These are phyloP conservation scores for Epichloe amarillans DNA, from an alignment of 2,329 filamentous ascomycete species.

Conservation along the genomic window DNA sequence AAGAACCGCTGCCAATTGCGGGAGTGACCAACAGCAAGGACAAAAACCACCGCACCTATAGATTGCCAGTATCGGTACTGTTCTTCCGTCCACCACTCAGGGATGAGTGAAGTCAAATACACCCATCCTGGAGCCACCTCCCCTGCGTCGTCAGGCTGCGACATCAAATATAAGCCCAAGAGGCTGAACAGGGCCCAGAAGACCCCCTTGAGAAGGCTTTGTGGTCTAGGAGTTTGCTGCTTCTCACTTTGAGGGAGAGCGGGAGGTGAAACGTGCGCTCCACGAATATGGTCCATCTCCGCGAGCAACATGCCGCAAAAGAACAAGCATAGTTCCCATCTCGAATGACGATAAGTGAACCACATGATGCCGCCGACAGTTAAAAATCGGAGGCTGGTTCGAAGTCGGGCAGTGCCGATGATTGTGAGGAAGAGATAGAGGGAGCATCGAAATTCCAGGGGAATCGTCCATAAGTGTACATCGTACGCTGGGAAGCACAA, in stretches of 20 bases:
- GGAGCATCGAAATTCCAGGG: conserved; percentile 44
- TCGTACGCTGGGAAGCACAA: conserved; percentile 28
- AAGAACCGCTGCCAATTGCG: conserved; percentile 36
- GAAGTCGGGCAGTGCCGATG: conserved; percentile 34
- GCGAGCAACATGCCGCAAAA: conserved; percentile 40
- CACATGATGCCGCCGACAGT: conserved; percentile 27
- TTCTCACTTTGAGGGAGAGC: conserved; percentile 14
- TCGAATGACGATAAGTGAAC: conserved; percentile 32
- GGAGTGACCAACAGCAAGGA: conserved; percentile 35
- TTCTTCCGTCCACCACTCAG: conserved; percentile 33
- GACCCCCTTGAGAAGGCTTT: conserved; percentile 8
- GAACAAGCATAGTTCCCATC: conserved; percentile 45
- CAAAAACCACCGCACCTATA: conserved; percentile 37
- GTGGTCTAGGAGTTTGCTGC: not conserved
- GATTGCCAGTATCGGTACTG: conserved; percentile 45
- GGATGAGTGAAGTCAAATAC: conserved; percentile 33
- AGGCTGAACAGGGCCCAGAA: conserved; percentile 32
- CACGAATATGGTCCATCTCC: conserved; percentile 37
- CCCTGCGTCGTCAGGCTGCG: conserved; percentile 22
- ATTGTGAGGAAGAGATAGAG: conserved; percentile 43
- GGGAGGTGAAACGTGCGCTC: conserved; percentile 26
- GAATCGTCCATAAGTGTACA: conserved; percentile 50
- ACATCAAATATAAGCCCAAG: conserved; percentile 37
- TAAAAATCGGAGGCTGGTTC: conserved; percentile 26
- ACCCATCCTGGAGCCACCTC: conserved; percentile 41